Evolutionary conservation across 192 early-diverging fungal genomes (phyloP).

Genomic region (Backusella circina): DNA sequence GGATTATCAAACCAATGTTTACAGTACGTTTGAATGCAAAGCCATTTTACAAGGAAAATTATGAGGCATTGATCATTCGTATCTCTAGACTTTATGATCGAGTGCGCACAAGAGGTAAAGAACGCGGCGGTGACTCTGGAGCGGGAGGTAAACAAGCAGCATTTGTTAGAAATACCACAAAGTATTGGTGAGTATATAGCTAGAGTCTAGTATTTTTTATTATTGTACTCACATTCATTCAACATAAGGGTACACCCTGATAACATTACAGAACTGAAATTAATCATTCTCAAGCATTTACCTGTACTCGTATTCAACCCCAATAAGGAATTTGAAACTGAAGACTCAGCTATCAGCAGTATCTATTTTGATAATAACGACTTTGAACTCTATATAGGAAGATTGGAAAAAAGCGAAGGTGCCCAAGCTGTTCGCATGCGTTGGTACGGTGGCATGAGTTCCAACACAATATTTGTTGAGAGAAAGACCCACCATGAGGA

Average conservation of each 20-base stretch:
- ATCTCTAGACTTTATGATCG: conserved; percentile 81
- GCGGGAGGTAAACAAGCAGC: conserved; percentile 55
- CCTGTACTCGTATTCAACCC: conserved; percentile 91
- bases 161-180: conserved; percentile 92
- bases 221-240: background rate
- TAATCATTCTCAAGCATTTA: conserved; percentile 86
- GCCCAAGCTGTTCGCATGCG: conserved; percentile 91
- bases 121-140: conserved; percentile 47
- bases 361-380: conserved; percentile 96
- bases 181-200: conserved; percentile 75
- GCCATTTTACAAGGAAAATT: conserved; percentile 85
- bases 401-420: conserved; percentile 89
- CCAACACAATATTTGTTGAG: conserved; percentile 90
- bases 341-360: conserved; percentile 90
- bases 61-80: conserved; percentile 86
- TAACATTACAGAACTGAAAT: conserved; percentile 94
- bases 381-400: conserved; percentile 89
- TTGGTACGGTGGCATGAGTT: conserved; percentile 93
- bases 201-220: no score
- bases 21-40: conserved; percentile 75
- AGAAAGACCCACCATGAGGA: conserved; percentile 96
- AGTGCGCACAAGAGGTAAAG: conserved; percentile 69
- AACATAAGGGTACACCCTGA: conserved; percentile 76
- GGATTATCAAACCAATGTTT: conserved; percentile 77
- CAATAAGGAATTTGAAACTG: conserved; percentile 62